Base-by-base conservation (phyloP, 2,329 filamentous ascomycete species). In the Rasamsonia emersonii region DNA sequence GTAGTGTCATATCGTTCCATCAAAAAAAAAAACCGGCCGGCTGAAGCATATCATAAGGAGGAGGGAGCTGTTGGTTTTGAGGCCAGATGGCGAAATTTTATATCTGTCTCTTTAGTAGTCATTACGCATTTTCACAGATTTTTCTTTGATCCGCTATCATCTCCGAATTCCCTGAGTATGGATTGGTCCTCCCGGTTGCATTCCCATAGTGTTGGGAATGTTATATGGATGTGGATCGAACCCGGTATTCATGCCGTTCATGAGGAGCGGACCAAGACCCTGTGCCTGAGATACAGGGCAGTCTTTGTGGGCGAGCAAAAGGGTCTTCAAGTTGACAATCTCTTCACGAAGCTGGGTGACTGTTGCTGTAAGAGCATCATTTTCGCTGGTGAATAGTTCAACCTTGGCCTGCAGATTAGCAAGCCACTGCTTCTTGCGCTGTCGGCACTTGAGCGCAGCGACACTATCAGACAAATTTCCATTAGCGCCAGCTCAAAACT, bases 351-450 rank as follows among this genome's bases (percentile, higher is more conserved):
- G 66, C 45, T 84, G 77, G 2, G 81, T 81, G 37, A 96, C 86
- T 41, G 91, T 89, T 3, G 79, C 71, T 11, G 80, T 84, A 19
- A 98, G 70, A 2, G 77, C 77, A 51, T 98, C 91, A 42, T 96
- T 96, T 60, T 98, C 91, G 1, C 73, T 80, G 41, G 82, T 88
- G 53, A 86, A 96, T 44, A 93, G 71, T 58, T 98, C 91, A 10
- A 96, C 89, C 60, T 96, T 96, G 35, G 77, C 76, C 58, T 98
- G 91, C 1, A 98, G 71, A 46, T 94, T 96, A 18, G 84, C 83
- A 36, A 96, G 74, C 91, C 91, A 98, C 56, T 96, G 91, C 71
- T 98, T 98, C 71, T 98, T 98, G 13, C 91, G 77, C 59, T 98
- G 91, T 39, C 91, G 82, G 61, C 91, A 98, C 56, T 98, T 98